phyloP scores from a whole-genome alignment of 2,329 filamentous ascomycete genomes.

The Ceratocystiopsis brevicomis region DNA sequence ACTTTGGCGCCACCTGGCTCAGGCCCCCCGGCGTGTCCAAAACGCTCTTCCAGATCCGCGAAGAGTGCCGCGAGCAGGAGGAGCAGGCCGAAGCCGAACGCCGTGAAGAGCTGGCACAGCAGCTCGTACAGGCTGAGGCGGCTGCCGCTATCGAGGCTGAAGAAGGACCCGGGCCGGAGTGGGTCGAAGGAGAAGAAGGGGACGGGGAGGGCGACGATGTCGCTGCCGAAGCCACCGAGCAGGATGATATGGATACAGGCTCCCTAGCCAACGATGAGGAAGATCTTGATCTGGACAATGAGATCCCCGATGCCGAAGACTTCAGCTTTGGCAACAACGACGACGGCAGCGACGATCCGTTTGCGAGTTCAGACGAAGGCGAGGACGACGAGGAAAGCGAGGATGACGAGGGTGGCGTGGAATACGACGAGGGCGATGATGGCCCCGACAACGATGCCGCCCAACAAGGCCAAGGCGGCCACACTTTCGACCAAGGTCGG shows the following conservation, averaged over 20 bases:
- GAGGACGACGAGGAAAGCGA: slow-evolving; percentile 25
- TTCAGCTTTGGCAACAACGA: slow-evolving; percentile 30
- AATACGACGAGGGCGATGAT: slow-evolving; percentile 17
- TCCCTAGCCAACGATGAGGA: slow-evolving; percentile 34
- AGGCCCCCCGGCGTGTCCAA: slow-evolving; percentile 75
- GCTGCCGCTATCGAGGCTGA: slow-evolving; percentile 20
- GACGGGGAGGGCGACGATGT: slow-evolving; percentile 31
- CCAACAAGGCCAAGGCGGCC: background rate
- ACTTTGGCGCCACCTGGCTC: slow-evolving; percentile 81
- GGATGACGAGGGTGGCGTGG: slow-evolving; percentile 20
- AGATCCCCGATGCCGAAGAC: slow-evolving; percentile 45
- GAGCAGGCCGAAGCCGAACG: slow-evolving; percentile 63
- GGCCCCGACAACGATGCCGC: background rate
- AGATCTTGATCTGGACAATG: slow-evolving; percentile 47
- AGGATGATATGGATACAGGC: slow-evolving; percentile 22
- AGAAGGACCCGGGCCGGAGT: slow-evolving; percentile 43
- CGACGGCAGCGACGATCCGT: slow-evolving; percentile 19
- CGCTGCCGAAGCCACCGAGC: slow-evolving; percentile 22
- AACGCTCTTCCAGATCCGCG: slow-evolving; percentile 73
- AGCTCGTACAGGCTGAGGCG: slow-evolving; percentile 45
- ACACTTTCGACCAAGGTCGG: background rate
- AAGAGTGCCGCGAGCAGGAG: slow-evolving; percentile 74
- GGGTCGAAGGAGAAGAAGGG: slow-evolving; percentile 68
- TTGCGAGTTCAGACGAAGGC: slow-evolving; percentile 11
- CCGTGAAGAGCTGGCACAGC: slow-evolving; percentile 50